Evolutionary conservation across 352 stramenopile genomes (phyloP).

Genomic region (Pythium dissimile): DNA sequence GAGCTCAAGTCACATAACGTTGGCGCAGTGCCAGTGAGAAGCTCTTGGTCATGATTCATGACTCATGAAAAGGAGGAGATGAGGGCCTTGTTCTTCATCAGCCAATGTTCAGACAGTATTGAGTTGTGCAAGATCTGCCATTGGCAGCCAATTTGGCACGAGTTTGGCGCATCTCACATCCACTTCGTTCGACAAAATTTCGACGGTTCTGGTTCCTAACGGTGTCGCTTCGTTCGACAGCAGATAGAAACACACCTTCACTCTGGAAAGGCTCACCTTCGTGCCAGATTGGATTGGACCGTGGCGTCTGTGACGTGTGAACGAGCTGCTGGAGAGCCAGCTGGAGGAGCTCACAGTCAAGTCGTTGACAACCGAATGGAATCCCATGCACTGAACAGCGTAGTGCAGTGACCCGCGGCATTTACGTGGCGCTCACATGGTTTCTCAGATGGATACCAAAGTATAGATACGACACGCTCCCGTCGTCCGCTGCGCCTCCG

Average conservation of each 20-base stretch:
- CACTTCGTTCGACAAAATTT: background rate
- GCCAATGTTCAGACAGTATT: no score
- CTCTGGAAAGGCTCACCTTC: constrained; percentile 1
- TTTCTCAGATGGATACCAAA: background rate
- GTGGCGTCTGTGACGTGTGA: constrained; percentile 1
- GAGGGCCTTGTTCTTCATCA: no score
- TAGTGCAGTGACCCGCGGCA: no score
- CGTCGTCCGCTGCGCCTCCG: background rate
- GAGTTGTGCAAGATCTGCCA: no score
- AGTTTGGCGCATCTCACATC: background rate
- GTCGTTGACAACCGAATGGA: no score
- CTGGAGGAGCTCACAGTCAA: background rate
- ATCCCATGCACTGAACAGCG: no score
- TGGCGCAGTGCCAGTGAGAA: no score
- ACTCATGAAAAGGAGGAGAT: no score
- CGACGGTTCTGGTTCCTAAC: background rate
- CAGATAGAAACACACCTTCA: background rate
- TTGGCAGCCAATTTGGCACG: background rate
- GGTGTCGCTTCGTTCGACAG: background rate
- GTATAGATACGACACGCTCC: constrained; percentile 3
- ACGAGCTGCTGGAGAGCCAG: background rate
- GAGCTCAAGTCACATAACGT: background rate
- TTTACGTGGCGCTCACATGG: no score
- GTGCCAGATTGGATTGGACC: background rate
- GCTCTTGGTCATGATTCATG: no score